Conservation (phyloP, 345 rosid genomes). For the Microthlaspi erraticum region DNA sequence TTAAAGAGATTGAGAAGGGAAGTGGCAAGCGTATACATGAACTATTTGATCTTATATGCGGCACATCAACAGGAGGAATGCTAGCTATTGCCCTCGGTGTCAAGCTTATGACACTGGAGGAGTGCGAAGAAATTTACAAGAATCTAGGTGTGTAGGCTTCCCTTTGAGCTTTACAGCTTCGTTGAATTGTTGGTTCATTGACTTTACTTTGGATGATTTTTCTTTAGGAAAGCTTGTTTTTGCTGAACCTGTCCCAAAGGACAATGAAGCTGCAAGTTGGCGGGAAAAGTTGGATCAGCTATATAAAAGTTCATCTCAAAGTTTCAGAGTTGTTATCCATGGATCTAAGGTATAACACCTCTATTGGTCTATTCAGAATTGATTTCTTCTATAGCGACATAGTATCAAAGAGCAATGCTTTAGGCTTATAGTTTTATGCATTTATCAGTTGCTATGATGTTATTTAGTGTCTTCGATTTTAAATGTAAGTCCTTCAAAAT, state of each 20-base stretch:
- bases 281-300: conserved; percentile 96
- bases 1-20: conserved; percentile 96
- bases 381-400: conserved; percentile 4
- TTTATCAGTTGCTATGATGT: not conserved
- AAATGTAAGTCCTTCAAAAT: not conserved
- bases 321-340: conserved; percentile 98
- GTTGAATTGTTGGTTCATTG: conserved; percentile 15
- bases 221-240: conserved; percentile 92
- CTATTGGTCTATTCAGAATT: conserved; percentile 16
- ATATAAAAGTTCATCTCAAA: conserved; percentile 97
- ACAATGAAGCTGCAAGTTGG: conserved; percentile 98
- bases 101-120: conserved; percentile 82
- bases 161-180: conserved; percentile 14
- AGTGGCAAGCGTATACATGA: conserved; percentile 97
- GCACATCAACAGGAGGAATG: conserved; percentile 99
- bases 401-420: conserved; percentile 16
- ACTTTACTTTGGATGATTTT: conserved; percentile 38
- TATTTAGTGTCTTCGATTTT: conserved; percentile 14
- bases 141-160: conserved; percentile 72
- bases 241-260: conserved; percentile 94
- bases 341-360: conserved; percentile 85
- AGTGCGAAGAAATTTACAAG: conserved; percentile 98
- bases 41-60: conserved; percentile 93
- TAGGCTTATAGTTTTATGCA: not conserved
- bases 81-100: conserved; percentile 95